Conservation (phyloP, 116 monocot species). For the Phalaenopsis hybrid region DNA sequence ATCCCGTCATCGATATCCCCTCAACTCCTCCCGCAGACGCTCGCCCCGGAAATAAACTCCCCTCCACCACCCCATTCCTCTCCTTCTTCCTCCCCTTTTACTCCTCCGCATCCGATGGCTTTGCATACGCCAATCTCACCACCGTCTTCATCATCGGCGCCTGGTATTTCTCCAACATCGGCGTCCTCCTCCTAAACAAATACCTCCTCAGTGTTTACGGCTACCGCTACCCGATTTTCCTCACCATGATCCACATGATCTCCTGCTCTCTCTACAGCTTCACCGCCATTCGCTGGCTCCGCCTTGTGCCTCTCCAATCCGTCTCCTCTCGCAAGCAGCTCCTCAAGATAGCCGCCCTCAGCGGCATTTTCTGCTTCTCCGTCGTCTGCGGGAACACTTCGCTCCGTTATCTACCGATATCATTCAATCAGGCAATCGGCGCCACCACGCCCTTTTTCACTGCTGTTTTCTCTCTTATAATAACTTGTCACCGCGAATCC, state of each 20-base stretch:
- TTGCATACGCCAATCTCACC: constrained; percentile 20
- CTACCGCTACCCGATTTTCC: constrained; percentile 76
- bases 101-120: neutral
- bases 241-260: constrained; percentile 81
- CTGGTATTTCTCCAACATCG: constrained; percentile 94
- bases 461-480: constrained; percentile 59
- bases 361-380: constrained; percentile 75
- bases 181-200: constrained; percentile 90
- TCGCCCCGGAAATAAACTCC: constrained; percentile 10
- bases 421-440: constrained; percentile 96
- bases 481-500: constrained; percentile 61
- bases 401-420: constrained; percentile 80
- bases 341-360: constrained; percentile 67
- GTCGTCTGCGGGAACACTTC: constrained; percentile 93
- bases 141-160: constrained; percentile 59
- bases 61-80: constrained; percentile 14
- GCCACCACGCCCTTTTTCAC: constrained; percentile 96
- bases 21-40: constrained; percentile 42
- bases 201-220: constrained; percentile 80
- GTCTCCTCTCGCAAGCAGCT: constrained; percentile 60
- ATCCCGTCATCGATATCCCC: constrained; percentile 64
- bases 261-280: constrained; percentile 60
- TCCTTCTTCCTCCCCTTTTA: constrained; percentile 20
- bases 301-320: constrained; percentile 53
- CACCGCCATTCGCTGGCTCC: constrained; percentile 46